These are phyloP conservation scores for Diddensiella transvaalensis DNA, from an alignment of 805 yeast genomes.

Conservation along the genomic window DNA sequence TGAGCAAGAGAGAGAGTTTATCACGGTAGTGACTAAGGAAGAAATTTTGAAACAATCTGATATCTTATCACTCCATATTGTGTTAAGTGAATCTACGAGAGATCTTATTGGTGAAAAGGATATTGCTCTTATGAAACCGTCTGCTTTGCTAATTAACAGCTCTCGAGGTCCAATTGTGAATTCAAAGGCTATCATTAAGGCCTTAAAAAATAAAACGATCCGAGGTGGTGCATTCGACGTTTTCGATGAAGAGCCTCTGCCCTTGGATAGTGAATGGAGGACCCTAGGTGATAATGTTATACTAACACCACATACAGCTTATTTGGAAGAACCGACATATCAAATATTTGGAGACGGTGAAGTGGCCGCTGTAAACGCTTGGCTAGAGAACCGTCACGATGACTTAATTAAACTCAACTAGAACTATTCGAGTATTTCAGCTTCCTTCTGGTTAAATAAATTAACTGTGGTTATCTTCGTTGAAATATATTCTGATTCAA, in stretches of 20 bases:
- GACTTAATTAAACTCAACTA: neutral
- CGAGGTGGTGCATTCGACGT: constrained; percentile 27
- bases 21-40: constrained; percentile 18
- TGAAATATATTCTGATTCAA: no score
- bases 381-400: constrained; percentile 5
- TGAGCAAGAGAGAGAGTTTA: constrained; percentile 8
- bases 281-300: constrained; percentile 17
- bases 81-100: constrained; percentile 17
- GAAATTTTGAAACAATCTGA: constrained; percentile 21
- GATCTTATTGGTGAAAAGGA: constrained; percentile 17
- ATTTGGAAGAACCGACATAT: constrained; percentile 18
- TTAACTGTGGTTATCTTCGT: no score
- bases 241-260: constrained; percentile 24
- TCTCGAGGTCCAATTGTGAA: constrained; percentile 25
- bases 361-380: constrained; percentile 14
- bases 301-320: constrained; percentile 25
- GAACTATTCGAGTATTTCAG: no score
- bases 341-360: constrained; percentile 13
- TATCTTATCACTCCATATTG: constrained; percentile 20
- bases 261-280: constrained; percentile 18
- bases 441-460: no score
- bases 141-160: constrained; percentile 24
- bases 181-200: constrained; percentile 20
- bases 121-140: constrained; percentile 20
- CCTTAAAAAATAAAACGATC: constrained; percentile 16